These are phyloP conservation scores for Vaccinium macrocarpon DNA, from an alignment of 148 eudicot genomes.

Conservation along the genomic window DNA sequence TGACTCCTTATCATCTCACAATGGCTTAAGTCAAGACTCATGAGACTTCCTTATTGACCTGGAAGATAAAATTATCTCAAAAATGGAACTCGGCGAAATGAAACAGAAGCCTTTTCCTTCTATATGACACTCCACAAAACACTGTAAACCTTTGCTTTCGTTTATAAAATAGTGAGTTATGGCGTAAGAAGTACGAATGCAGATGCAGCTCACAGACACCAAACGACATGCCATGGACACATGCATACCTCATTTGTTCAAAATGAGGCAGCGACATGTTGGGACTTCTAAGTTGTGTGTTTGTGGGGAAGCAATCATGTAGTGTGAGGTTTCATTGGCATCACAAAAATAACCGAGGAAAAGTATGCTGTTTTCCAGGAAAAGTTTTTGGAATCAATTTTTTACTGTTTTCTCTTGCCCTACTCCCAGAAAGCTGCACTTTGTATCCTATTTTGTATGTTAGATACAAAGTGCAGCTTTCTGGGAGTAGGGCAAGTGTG, in stretches of 20 bases:
- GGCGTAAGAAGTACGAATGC: not conserved
- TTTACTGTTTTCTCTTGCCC: no score
- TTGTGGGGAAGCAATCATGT: no score
- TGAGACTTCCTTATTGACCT: not conserved
- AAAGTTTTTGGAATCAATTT: no score
- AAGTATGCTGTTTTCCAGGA: no score
- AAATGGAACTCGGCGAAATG: not conserved
- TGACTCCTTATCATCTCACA: conserved; percentile 21
- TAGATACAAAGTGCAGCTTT: no score
- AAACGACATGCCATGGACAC: not conserved
- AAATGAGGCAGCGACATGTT: no score
- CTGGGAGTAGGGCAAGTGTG: no score
- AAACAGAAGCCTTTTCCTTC: not conserved
- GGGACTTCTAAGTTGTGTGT: no score
- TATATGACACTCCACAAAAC: not conserved
- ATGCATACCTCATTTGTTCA: not conserved
- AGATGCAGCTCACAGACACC: not conserved
- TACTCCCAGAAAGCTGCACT: no score
- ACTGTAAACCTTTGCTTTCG: not conserved
- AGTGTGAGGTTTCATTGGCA: no score
- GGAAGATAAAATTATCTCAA: not conserved
- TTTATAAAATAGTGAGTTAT: not conserved
- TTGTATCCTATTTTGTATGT: no score
- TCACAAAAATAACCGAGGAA: no score
- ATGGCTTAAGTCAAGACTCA: not conserved